Evolutionary conservation across 176 grass and related monocot genomes (phyloP).

Genomic region (Ampelocalamus luodianensis): DNA sequence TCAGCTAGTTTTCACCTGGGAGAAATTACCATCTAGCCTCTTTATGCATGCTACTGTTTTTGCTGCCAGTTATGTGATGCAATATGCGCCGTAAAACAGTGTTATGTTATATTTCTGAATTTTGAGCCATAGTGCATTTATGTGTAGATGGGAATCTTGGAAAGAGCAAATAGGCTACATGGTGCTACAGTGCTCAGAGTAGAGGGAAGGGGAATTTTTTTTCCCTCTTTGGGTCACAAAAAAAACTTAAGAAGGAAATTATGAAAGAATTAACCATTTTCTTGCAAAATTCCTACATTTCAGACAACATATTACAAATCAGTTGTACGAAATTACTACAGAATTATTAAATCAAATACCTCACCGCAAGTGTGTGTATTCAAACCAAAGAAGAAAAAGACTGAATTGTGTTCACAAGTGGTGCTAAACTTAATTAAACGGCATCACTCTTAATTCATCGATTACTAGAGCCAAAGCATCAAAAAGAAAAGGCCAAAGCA

Average conservation of each 20-base stretch:
- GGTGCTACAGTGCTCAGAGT: not conserved
- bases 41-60: conserved; percentile 48
- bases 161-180: conserved; percentile 18
- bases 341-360: not conserved
- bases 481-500: not conserved
- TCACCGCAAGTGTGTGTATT: not conserved
- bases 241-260: too few relatives aligned
- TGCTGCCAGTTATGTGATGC: not conserved
- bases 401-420: not conserved
- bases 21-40: not conserved
- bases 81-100: conserved; percentile 11
- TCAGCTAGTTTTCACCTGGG: conserved; percentile 16
- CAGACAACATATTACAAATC: not conserved
- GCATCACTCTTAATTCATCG: not conserved
- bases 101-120: too few relatives aligned
- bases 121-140: conserved; percentile 20
- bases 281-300: too few relatives aligned
- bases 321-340: not conserved
- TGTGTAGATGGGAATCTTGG: conserved; percentile 28
- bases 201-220: not conserved
- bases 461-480: not conserved
- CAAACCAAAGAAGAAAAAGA: not conserved
- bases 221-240: not conserved
- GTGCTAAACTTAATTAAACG: not conserved
- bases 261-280: too few relatives aligned